Percentiles rank a stretch among this genome's conserved stretches.
Conservation (phyloP, 1,284 basidiomycete genomes). For the Bjerkandera adusta region DNA sequence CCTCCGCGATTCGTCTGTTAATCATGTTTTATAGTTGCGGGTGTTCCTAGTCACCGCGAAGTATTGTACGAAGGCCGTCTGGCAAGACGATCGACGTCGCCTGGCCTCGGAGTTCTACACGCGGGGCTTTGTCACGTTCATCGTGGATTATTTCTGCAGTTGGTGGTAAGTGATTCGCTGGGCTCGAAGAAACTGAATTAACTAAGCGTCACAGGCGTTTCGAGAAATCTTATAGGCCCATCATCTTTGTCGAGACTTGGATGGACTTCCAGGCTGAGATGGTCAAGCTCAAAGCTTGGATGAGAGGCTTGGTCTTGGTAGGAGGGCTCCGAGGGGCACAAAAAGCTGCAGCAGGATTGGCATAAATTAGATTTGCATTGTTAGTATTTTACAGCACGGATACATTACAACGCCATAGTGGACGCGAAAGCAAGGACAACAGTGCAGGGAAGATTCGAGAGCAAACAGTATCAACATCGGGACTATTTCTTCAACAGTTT, state of each 20-base stretch:
- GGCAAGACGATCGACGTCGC: slow-evolving; percentile 72
- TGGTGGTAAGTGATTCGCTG: slow-evolving; percentile 56
- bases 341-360: slow-evolving; percentile 65
- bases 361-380: slow-evolving; percentile 25
- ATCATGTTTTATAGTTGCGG: slow-evolving; percentile 58
- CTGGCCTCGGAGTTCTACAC: slow-evolving; percentile 46
- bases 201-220: slow-evolving; percentile 48
- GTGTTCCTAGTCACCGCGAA: slow-evolving; percentile 92
- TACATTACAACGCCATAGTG: neutral
- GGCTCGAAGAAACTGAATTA: slow-evolving; percentile 13
- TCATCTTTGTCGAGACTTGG: slow-evolving; percentile 53
- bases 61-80: slow-evolving; percentile 85
- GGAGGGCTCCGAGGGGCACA: slow-evolving; percentile 63
- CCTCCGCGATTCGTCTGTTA: too few species aligned
- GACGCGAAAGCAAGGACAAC: too few species aligned
- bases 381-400: too few species aligned
- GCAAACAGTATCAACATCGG: slow-evolving; percentile 1
- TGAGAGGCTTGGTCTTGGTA: slow-evolving; percentile 51
- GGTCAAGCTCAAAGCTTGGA: slow-evolving; percentile 65
- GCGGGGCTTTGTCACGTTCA: slow-evolving; percentile 50
- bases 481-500: slow-evolving; percentile 38
- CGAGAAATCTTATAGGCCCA: slow-evolving; percentile 46
- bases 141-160: slow-evolving; percentile 52
- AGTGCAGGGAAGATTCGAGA: neutral
- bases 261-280: slow-evolving; percentile 70